Evolutionary conservation across 208 protist species (phyloP).

Genomic region (Acanthamoeba healyi): DNA sequence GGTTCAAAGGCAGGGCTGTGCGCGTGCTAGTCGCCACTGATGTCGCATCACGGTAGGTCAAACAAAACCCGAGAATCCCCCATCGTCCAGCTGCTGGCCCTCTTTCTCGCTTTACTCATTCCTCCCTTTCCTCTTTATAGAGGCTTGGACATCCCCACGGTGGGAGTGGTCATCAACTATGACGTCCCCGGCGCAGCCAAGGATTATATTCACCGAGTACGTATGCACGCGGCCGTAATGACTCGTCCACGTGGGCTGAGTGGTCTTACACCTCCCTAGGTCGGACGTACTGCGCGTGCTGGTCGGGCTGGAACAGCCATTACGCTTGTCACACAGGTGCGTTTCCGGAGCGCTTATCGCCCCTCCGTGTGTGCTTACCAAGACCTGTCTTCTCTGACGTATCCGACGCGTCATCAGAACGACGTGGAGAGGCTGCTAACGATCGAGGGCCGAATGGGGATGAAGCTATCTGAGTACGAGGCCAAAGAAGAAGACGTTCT

Average conservation of each 20-base stretch:
- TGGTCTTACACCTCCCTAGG: too few relatives aligned
- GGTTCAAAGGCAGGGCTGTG: slow-evolving; percentile 9
- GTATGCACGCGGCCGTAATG: too few relatives aligned
- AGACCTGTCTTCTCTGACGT: not conserved
- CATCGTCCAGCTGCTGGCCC: not conserved
- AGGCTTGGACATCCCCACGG: slow-evolving; percentile 90
- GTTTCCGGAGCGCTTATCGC: not conserved
- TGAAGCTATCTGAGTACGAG: slow-evolving; percentile 77
- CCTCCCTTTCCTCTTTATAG: not conserved
- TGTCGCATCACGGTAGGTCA: slow-evolving; percentile 75
- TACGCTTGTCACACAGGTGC: slow-evolving; percentile 97
- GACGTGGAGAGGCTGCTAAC: slow-evolving; percentile 85
- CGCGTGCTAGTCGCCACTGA: slow-evolving; percentile 86
- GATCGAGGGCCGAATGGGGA: slow-evolving; percentile 81
- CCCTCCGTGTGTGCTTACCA: not conserved
- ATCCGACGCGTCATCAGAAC: slow-evolving; percentile 68
- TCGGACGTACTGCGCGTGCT: slow-evolving; percentile 85
- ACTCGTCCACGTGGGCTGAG: too few relatives aligned
- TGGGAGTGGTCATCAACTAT: slow-evolving; percentile 89
- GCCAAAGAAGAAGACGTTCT: slow-evolving; percentile 79
- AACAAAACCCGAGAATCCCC: not conserved
- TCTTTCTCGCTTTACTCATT: not conserved
- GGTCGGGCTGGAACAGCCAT: slow-evolving; percentile 91
- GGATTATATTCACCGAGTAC: slow-evolving; percentile 85
- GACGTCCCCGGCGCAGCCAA: slow-evolving; percentile 83